A percentile compares a stretch with the other conserved stretches of the same genome.
phyloP scores from a whole-genome alignment of 768 basidiomycete species.

The Pleurotus salmoneostramineus region DNA sequence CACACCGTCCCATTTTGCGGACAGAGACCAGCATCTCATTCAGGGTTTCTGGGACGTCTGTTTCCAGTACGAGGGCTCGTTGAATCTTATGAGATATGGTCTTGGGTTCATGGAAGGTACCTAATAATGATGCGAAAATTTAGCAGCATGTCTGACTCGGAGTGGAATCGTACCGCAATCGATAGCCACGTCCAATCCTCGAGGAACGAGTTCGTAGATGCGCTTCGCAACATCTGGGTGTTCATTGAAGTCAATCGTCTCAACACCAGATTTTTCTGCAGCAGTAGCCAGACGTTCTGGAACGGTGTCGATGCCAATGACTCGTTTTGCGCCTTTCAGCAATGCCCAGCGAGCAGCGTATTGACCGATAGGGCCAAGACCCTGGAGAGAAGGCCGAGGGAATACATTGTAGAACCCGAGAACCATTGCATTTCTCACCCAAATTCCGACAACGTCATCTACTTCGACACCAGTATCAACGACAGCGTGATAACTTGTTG shows the following conservation, averaged over 20 bases:
- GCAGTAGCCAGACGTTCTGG: slow-evolving; percentile 40
- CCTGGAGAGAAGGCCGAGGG: slow-evolving; percentile 25
- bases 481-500: slow-evolving; percentile 72
- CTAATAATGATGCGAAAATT: slow-evolving; percentile 13
- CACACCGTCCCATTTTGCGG: slow-evolving; percentile 55
- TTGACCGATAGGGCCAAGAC: slow-evolving; percentile 65
- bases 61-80: slow-evolving; percentile 71
- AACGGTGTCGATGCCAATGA: slow-evolving; percentile 70
- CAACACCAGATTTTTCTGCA: slow-evolving; percentile 44
- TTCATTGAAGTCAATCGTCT: slow-evolving; percentile 56
- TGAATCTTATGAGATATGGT: slow-evolving; percentile 60
- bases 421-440: slow-evolving; percentile 37
- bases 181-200: slow-evolving; percentile 61
- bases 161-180: slow-evolving; percentile 36
- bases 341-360: slow-evolving; percentile 57
- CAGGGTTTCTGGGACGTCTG: slow-evolving; percentile 63
- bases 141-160: background rate
- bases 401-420: background rate
- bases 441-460: slow-evolving; percentile 69
- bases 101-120: slow-evolving; percentile 73
- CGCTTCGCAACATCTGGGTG: slow-evolving; percentile 45
- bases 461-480: slow-evolving; percentile 70
- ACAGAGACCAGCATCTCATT: slow-evolving; percentile 44
- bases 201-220: slow-evolving; percentile 56
- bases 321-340: slow-evolving; percentile 63